Percentiles rank a stretch among this genome's conserved stretches.
Conservation (phyloP, 148 eudicot genomes). For the Rhododendron griersonianum region DNA sequence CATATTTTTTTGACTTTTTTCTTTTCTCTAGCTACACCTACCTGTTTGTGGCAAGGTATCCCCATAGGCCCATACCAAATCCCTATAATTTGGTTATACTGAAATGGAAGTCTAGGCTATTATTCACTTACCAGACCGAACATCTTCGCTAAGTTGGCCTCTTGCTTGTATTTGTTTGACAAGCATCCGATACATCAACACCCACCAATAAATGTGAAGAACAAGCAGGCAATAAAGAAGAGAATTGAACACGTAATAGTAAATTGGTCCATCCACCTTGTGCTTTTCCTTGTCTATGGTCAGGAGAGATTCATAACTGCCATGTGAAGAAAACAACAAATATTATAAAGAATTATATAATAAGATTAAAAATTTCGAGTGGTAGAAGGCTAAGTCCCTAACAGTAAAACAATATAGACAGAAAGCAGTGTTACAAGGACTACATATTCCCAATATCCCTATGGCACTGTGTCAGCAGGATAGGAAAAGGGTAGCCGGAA, state of each 20-base stretch:
- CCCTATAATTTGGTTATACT: background rate
- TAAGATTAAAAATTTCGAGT: background rate
- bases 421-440: background rate
- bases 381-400: background rate
- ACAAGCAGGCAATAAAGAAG: slow-evolving; percentile 78
- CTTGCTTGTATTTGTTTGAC: slow-evolving; percentile 85
- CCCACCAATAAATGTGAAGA: slow-evolving; percentile 96
- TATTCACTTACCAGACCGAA: slow-evolving; percentile 80
- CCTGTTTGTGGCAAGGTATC: background rate
- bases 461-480: background rate
- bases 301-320: slow-evolving; percentile 80
- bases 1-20: background rate
- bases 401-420: background rate
- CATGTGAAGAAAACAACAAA: slow-evolving; percentile 11
- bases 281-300: slow-evolving; percentile 77
- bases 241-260: slow-evolving; percentile 83
- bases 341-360: background rate
- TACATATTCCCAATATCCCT: background rate
- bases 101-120: background rate
- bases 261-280: slow-evolving; percentile 64
- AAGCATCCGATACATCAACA: slow-evolving; percentile 88
- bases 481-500: background rate
- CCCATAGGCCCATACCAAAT: background rate
- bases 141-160: slow-evolving; percentile 89
- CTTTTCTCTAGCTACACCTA: background rate